Percentiles rank a stretch among this genome's conserved stretches.
Conservation (phyloP, 495 filamentous ascomycete species). For the Pseudomonodictys pantanalensis region DNA sequence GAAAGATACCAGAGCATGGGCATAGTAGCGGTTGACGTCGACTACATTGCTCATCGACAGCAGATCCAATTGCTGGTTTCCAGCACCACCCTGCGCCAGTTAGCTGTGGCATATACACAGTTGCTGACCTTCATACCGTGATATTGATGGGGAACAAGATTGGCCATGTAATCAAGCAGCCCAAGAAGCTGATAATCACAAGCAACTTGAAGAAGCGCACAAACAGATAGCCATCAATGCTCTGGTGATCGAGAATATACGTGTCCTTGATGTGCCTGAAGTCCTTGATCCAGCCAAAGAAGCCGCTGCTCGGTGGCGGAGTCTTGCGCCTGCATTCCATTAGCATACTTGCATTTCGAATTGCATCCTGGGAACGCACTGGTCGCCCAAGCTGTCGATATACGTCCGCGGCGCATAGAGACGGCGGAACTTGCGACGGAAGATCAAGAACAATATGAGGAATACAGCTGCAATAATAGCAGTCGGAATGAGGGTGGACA, state of each 20-base stretch:
- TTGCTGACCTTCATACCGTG: constrained; percentile 28
- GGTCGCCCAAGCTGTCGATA: constrained; percentile 66
- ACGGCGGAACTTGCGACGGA: constrained; percentile 68
- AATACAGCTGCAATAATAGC: constrained; percentile 63
- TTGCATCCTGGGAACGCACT: constrained; percentile 40
- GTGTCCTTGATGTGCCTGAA: constrained; percentile 80
- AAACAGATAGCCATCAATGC: constrained; percentile 64
- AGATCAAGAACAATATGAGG: constrained; percentile 67
- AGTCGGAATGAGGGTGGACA: constrained; percentile 71
- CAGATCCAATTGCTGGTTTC: constrained; percentile 67
- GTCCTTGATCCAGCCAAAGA: constrained; percentile 67
- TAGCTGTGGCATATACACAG: background rate
- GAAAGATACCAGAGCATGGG: constrained; percentile 68
- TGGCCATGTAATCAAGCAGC: constrained; percentile 45
- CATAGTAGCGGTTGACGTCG: constrained; percentile 65
- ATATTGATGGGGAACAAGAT: constrained; percentile 47
- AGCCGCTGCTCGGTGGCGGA: constrained; percentile 64
- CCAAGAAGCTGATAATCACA: constrained; percentile 42
- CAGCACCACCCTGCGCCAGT: constrained; percentile 44
- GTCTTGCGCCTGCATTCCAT: constrained; percentile 9
- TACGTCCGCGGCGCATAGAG: constrained; percentile 89
- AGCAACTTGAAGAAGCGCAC: constrained; percentile 45
- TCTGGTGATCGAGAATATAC: constrained; percentile 83
- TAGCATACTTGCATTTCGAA: background rate
- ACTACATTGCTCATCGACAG: constrained; percentile 73